These are phyloP conservation scores for Epichloe hybrida DNA, from an alignment of 2,329 filamentous ascomycete genomes.

Conservation along the genomic window DNA sequence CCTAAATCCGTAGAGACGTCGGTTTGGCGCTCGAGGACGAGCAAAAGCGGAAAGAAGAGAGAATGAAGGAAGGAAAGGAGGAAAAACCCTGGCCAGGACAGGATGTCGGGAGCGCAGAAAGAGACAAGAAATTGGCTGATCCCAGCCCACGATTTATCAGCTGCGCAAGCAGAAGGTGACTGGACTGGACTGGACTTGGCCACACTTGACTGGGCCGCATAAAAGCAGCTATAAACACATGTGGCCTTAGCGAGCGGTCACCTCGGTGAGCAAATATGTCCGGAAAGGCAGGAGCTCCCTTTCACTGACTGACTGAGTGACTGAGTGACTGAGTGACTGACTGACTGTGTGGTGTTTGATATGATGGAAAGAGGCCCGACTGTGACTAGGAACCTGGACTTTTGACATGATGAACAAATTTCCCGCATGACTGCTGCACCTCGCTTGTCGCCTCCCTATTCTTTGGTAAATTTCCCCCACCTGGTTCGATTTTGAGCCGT, in stretches of 20 bases:
- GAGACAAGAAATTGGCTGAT: constrained; percentile 1
- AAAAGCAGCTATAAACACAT: not conserved
- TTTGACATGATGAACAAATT: not conserved
- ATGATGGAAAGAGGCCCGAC: not conserved
- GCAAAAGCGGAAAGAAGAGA: not conserved
- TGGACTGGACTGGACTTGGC: constrained; percentile 1
- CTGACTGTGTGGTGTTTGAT: not conserved
- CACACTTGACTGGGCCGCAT: constrained; percentile 1
- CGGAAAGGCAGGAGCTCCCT: not conserved
- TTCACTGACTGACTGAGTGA: not conserved
- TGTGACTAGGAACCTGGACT: not conserved
- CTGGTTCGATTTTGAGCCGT: not conserved
- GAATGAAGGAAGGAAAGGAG: not conserved
- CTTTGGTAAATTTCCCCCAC: not conserved
- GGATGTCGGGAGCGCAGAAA: not conserved
- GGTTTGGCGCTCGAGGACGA: not conserved
- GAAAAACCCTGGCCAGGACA: not conserved
- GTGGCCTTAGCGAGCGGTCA: not conserved
- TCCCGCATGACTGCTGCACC: not conserved
- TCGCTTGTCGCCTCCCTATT: not conserved
- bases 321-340: not conserved
- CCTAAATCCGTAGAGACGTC: not conserved
- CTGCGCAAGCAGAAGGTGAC: constrained; percentile 9
- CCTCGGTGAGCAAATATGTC: not conserved
- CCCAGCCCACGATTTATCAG: constrained; percentile 18